Evolutionary conservation across 495 filamentous ascomycete species (phyloP).

Genomic region (Daldinia grandis): DNA sequence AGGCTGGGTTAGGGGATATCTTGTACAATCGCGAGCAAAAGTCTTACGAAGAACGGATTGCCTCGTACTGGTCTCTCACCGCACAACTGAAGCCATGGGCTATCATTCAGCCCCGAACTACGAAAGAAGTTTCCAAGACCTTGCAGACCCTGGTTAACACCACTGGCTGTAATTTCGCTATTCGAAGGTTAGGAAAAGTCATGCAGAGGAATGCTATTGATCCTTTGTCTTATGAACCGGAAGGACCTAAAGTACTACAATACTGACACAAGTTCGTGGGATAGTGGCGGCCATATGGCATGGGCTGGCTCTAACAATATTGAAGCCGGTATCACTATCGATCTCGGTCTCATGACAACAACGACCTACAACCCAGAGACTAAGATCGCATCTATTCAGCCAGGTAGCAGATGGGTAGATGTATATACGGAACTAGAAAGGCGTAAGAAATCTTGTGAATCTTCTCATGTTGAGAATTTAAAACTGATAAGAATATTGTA

Average conservation of each 20-base stretch:
- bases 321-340: slow-evolving; percentile 64
- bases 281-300: slow-evolving; percentile 62
- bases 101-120: slow-evolving; percentile 46
- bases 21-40: slow-evolving; percentile 15
- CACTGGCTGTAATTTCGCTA: slow-evolving; percentile 20
- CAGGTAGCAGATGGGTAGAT: slow-evolving; percentile 45
- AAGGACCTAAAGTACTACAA: neutral
- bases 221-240: no score
- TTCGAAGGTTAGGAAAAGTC: slow-evolving; percentile 23
- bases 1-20: slow-evolving; percentile 13
- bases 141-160: slow-evolving; percentile 39
- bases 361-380: slow-evolving; percentile 49
- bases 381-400: slow-evolving; percentile 51
- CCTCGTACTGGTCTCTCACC: slow-evolving; percentile 1
- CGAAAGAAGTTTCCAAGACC: slow-evolving; percentile 47
- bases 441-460: slow-evolving; percentile 6
- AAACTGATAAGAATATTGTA: neutral
- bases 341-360: slow-evolving; percentile 57
- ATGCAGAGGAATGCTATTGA: no score
- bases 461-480: neutral
- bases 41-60: slow-evolving; percentile 11
- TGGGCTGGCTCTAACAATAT: slow-evolving; percentile 59
- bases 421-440: slow-evolving; percentile 17
- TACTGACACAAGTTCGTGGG: neutral
- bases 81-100: slow-evolving; percentile 35